Conservation (phyloP, 225 moss, liverwort and hornwort species). For the Asterella californica region DNA sequence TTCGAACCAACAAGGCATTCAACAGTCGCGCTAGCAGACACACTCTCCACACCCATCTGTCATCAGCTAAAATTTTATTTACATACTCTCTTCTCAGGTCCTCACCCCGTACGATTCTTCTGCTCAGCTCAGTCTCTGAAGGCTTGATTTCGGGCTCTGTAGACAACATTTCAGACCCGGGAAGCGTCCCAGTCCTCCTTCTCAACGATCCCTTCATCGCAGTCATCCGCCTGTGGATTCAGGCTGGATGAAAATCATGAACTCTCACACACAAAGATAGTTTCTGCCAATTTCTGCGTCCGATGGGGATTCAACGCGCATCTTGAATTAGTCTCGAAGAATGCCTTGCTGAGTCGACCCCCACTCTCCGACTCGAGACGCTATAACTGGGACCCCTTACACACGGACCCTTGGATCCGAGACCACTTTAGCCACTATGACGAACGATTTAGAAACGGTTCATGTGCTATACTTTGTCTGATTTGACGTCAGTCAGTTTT, state of each 20-base stretch:
- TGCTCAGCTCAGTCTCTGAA: not conserved
- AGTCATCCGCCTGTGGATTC: too few species aligned
- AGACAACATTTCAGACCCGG: not conserved
- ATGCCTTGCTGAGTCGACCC: not conserved
- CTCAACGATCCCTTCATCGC: not conserved
- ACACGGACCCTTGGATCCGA: not conserved
- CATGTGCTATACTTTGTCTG: not conserved
- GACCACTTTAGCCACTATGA: not conserved
- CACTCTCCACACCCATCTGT: constrained; percentile 63
- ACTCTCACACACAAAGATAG: not conserved
- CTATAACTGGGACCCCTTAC: not conserved
- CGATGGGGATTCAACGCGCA: not conserved
- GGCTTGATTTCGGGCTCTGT: not conserved
- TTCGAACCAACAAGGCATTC: constrained; percentile 79
- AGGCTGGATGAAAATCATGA: not conserved
- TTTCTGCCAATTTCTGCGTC: not conserved
- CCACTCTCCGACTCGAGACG: not conserved
- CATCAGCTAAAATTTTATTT: constrained; percentile 18
- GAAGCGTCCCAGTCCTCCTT: not conserved
- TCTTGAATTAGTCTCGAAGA: not conserved
- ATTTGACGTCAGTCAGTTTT: not conserved
- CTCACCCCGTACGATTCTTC: not conserved
- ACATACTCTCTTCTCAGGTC: constrained; percentile 7
- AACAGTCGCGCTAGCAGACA: constrained; percentile 67
- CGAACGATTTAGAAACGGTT: not conserved